A percentile compares a stretch with the other conserved stretches of the same genome.
phyloP scores from a whole-genome alignment of 1,139 yeast species.

The Magnusiomyces clavatus region DNA sequence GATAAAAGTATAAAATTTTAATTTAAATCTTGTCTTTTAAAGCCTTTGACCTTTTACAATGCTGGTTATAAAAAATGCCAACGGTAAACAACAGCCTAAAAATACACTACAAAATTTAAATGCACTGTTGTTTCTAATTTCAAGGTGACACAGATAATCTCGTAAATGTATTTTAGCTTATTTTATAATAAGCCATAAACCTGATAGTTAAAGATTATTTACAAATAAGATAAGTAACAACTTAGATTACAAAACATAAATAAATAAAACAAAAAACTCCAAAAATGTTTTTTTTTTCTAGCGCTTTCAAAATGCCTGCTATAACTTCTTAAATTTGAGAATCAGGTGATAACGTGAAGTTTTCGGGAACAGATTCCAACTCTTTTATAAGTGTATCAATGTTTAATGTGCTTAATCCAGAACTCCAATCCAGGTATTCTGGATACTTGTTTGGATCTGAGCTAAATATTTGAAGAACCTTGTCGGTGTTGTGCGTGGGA shows the following conservation, averaged over 20 bases:
- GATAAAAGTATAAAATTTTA: neutral
- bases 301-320: neutral
- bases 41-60: neutral
- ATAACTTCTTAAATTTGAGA: neutral
- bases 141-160: too few species aligned
- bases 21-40: neutral
- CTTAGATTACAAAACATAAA: too few species aligned
- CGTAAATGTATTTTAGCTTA: too few species aligned
- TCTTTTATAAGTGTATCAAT: conserved; percentile 1
- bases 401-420: neutral
- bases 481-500: neutral
- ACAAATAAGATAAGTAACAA: too few species aligned
- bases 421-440: conserved; percentile 1
- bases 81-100: neutral
- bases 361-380: too few species aligned
- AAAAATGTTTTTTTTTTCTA: neutral
- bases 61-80: neutral
- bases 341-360: neutral
- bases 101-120: too few species aligned
- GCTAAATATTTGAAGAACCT: neutral
- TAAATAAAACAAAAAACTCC: neutral
- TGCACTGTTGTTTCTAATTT: too few species aligned
- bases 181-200: too few species aligned
- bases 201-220: too few species aligned
- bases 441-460: neutral